Conservation (phyloP, 2,329 filamentous ascomycete species). For the Periglandula ipomoeae region DNA sequence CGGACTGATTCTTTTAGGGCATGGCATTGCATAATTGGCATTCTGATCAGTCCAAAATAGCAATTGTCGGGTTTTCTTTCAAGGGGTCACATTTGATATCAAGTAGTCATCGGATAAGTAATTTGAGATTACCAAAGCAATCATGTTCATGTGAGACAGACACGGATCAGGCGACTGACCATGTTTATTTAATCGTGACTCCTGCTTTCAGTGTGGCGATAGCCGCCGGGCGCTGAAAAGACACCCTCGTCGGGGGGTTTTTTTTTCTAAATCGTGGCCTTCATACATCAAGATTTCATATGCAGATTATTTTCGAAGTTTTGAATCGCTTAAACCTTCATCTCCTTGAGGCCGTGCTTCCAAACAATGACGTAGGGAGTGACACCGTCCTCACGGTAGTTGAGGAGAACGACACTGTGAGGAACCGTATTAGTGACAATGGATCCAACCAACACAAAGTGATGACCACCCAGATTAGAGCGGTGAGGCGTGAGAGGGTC, state of each 20-base stretch:
- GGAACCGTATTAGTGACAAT: slow-evolving; percentile 2
- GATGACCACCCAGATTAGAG: too few relatives aligned
- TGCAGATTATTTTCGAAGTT: slow-evolving; percentile 1
- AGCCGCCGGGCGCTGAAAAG: slow-evolving; percentile 9
- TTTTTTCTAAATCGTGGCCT: slow-evolving; percentile 6
- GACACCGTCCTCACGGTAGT: slow-evolving; percentile 93
- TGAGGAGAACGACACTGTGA: slow-evolving; percentile 73
- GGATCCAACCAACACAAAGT: too few relatives aligned
- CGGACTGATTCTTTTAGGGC: background rate
- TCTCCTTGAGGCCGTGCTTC: slow-evolving; percentile 85
- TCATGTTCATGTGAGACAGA: too few relatives aligned
- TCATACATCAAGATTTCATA: slow-evolving; percentile 7
- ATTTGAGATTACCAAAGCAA: too few relatives aligned
- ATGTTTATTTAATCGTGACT: slow-evolving; percentile 5
- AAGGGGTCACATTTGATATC: background rate
- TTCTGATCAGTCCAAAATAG: too few relatives aligned
- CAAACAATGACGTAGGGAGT: slow-evolving; percentile 86
- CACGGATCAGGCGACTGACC: background rate
- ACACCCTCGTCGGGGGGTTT: slow-evolving; percentile 4
- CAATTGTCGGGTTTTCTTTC: background rate
- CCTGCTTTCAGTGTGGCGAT: slow-evolving; percentile 9
- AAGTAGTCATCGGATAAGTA: background rate
- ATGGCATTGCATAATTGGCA: slow-evolving; percentile 5
- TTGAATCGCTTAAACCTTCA: slow-evolving; percentile 68
- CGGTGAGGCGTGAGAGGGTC: too few relatives aligned